Base-by-base conservation (phyloP, 2,329 filamentous ascomycete species). In the Escovopsis sp. region DNA sequence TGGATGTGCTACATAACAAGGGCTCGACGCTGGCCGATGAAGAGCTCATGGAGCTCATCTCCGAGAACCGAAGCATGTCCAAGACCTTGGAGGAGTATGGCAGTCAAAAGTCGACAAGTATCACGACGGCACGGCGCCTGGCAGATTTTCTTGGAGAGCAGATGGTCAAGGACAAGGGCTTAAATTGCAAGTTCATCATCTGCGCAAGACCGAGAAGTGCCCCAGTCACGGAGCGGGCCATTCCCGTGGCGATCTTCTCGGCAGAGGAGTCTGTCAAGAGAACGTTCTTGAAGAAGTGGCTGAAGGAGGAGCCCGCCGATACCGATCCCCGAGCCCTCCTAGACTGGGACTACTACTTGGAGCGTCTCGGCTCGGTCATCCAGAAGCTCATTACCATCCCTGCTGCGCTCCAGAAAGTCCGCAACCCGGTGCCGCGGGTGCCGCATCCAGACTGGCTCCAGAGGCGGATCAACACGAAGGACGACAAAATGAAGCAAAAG, bases 161-260 rank as follows among this genome's bases (percentile, higher is more conserved):
- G 57, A 99, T 99, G 93, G 80, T 95, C 54, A 98, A 98, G 58
- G 93, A 99, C 64, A 98, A 96, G 62, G 91, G 91, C 4, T 63
- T 99, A 52, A 98, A 98, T 67, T 99, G 91, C 79, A 96, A 96
- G 64, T 99, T 96, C 62, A 95, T 99, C 59, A 95, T 99, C 55
- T 94, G 88, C 41, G 75, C 86, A 12, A 77, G 75, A 48, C 91
- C 91, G 4, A 84, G 80, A 55, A 85, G 85, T 55, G 85, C 89
- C 0, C 89, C 91, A 2, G 88, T 98, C 47, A 98, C 91, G 0
- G 93, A 98, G 51, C 75, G 91, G 53, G 91, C 91, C 19, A 76
- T 98, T 45, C 91, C 91, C 1, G 87, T 98, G 5, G 87, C 91
- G 18, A 98, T 99, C 47, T 96, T 98, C 62, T 95, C 91, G 0